phyloP scores from a whole-genome alignment of 2,329 filamentous ascomycete genomes.

The Colletotrichum camelliae region DNA sequence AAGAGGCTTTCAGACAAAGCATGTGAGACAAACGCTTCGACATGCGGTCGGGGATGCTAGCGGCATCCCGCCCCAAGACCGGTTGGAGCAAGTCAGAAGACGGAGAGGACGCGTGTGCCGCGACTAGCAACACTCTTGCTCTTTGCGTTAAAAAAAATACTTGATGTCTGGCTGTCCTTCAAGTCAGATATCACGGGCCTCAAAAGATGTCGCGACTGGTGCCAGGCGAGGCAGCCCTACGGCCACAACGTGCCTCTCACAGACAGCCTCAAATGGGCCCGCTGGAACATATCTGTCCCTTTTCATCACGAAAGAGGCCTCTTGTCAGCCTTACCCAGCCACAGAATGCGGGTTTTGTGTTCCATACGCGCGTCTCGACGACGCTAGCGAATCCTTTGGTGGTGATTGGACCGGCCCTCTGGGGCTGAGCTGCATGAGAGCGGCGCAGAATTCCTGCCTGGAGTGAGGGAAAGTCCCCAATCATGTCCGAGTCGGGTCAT shows the following conservation, averaged over 20 bases:
- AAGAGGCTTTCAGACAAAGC: background rate
- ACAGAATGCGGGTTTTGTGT: slow-evolving; percentile 1
- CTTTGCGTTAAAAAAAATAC: background rate
- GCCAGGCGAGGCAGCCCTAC: background rate
- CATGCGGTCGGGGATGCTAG: background rate
- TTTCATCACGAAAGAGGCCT: background rate
- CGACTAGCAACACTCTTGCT: background rate
- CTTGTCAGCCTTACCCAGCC: slow-evolving; percentile 19
- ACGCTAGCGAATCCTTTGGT: background rate
- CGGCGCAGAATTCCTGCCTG: slow-evolving; percentile 12
- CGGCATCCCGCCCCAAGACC: background rate
- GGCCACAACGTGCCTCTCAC: background rate
- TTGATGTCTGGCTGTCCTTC: background rate
- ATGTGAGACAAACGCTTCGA: background rate
- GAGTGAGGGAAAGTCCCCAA: background rate
- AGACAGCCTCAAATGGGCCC: background rate
- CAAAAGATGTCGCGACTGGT: background rate
- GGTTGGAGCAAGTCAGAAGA: background rate
- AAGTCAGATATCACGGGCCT: background rate
- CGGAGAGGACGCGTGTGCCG: background rate
- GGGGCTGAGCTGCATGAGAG: slow-evolving; percentile 9
- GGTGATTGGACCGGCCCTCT: background rate
- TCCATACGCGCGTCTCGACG: slow-evolving; percentile 8
- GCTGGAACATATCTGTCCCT: background rate
- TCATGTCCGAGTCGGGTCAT: background rate